Evolutionary conservation across 2,329 filamentous ascomycete species (phyloP).

Genomic region (Elsinoe perseae): DNA sequence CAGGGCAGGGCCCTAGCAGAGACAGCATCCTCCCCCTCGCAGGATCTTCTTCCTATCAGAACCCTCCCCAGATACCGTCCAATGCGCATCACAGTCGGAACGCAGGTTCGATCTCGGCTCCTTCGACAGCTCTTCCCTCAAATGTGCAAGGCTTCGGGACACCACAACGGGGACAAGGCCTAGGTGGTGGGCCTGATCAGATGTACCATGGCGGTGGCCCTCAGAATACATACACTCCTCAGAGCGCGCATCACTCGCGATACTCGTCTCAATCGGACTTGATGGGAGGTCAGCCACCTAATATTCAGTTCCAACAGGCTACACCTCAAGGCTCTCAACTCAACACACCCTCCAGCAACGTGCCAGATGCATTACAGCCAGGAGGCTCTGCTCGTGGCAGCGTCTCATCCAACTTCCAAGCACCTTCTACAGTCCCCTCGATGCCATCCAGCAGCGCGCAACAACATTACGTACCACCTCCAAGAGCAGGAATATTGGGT

Average conservation of each 20-base stretch:
- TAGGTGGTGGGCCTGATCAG: constrained; percentile 44
- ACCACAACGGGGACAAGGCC: constrained; percentile 41
- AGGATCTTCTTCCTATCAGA: constrained; percentile 5
- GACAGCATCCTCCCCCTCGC: constrained; percentile 9
- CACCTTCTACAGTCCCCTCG: constrained; percentile 40
- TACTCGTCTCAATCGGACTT: constrained; percentile 33
- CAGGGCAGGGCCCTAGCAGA: constrained; percentile 13
- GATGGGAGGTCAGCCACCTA: constrained; percentile 37
- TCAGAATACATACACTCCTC: constrained; percentile 29
- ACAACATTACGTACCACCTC: constrained; percentile 52
- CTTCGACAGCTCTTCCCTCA: constrained; percentile 29
- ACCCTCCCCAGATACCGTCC: neutral
- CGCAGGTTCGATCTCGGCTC: constrained; percentile 9
- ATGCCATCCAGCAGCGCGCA: constrained; percentile 44
- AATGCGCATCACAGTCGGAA: constrained; percentile 7
- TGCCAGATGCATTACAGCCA: constrained; percentile 55
- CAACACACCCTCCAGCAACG: constrained; percentile 24
- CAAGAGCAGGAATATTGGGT: constrained; percentile 58
- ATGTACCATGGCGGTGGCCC: constrained; percentile 38
- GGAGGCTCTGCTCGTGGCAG: constrained; percentile 45
- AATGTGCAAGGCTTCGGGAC: constrained; percentile 43
- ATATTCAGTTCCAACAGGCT: constrained; percentile 53
- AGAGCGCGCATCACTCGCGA: constrained; percentile 44
- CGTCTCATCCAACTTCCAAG: constrained; percentile 39
- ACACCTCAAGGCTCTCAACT: constrained; percentile 28